These are phyloP conservation scores for Arabidopsis hybrid DNA, from an alignment of 441 rosid genomes.

Conservation along the genomic window DNA sequence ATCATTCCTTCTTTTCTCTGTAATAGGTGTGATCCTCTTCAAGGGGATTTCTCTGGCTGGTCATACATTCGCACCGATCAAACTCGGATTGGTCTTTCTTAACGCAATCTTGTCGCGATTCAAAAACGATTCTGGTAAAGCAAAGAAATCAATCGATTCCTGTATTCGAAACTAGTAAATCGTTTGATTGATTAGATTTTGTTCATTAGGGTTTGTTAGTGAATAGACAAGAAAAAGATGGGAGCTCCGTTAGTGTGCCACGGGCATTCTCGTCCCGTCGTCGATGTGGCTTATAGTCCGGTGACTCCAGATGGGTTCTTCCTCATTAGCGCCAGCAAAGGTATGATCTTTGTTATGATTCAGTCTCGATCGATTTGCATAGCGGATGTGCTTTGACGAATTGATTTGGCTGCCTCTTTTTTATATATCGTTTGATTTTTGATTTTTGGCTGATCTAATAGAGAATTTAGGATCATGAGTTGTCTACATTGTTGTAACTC, in stretches of 20 bases:
- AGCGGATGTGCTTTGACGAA: neutral
- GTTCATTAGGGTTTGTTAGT: slow-evolving; percentile 17
- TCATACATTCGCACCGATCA: slow-evolving; percentile 29
- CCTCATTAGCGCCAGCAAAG: slow-evolving; percentile 96
- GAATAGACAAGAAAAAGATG: slow-evolving; percentile 71
- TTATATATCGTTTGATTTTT: neutral
- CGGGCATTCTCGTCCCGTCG: slow-evolving; percentile 97
- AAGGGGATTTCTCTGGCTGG: slow-evolving; percentile 18
- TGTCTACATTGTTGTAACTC: slow-evolving; percentile 13
- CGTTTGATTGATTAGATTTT: slow-evolving; percentile 17
- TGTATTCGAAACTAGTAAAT: neutral
- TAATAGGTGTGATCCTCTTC: slow-evolving; percentile 33
- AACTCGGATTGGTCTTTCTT: slow-evolving; percentile 25
- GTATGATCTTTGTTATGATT: slow-evolving; percentile 44
- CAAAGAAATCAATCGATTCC: neutral
- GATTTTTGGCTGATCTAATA: slow-evolving; percentile 10
- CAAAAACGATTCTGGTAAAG: slow-evolving; percentile 22
- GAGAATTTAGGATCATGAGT: neutral
- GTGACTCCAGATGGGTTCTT: slow-evolving; percentile 95
- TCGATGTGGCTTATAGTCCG: slow-evolving; percentile 91
- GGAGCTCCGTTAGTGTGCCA: slow-evolving; percentile 92
- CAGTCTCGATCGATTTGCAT: slow-evolving; percentile 19
- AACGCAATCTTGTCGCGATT: slow-evolving; percentile 1
- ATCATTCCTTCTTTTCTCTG: slow-evolving; percentile 8
- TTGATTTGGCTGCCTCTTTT: neutral